Evolutionary conservation across 202 grass and related monocot genomes (phyloP), one percentile per base, ranked within the genome.

Genomic region (Setaria italica): DNA sequence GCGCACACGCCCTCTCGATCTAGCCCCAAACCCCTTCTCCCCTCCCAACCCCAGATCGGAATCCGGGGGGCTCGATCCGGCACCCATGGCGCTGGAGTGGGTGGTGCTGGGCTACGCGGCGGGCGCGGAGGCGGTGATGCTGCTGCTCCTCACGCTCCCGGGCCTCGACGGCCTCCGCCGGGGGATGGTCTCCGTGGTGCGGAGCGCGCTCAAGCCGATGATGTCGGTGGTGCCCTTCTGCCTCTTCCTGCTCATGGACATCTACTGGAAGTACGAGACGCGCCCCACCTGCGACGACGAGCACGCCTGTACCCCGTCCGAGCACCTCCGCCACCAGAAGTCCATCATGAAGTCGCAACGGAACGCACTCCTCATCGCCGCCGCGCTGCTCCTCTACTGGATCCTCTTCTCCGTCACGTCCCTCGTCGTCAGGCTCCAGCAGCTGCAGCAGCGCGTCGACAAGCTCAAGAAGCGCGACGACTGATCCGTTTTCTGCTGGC

Each of bases 261-360:
- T 98, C 70, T 98, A 98, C 88, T 98, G 95, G 95, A 98, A 98
- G 88, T 98, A 98, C 91, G 95, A 98, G 75, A 98, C 67, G 11
- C 87, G 91, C n/a, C 95, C 93, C 42, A 90, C 91, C 74, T 95
- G 95, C 87, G 84, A 77, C 79, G 87, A 92, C 85, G 95, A 98
- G 70, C 85, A 89, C 88, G 66, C 90, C 49, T 98, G 95, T 89
- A 93, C 95, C 15, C 95, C 95, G 0, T 85, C 91, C 73, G 93
- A 98, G 87, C 89, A 95, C 87, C 93, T 98, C 84, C 95, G 91
- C 83, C 95, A 98, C 87, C 93, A 98, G 81, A 98, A 98, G 77
- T 98, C 95, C 85, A 87, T 98, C 88, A 95, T 98, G 81, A 98
- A 98, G 91, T 95, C 93, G 58, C 95, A 98, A 85, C 89, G 95